Percentiles rank a stretch among this genome's conserved stretches.
Conservation (phyloP, 306 rosid species). For the Inga laurina region DNA sequence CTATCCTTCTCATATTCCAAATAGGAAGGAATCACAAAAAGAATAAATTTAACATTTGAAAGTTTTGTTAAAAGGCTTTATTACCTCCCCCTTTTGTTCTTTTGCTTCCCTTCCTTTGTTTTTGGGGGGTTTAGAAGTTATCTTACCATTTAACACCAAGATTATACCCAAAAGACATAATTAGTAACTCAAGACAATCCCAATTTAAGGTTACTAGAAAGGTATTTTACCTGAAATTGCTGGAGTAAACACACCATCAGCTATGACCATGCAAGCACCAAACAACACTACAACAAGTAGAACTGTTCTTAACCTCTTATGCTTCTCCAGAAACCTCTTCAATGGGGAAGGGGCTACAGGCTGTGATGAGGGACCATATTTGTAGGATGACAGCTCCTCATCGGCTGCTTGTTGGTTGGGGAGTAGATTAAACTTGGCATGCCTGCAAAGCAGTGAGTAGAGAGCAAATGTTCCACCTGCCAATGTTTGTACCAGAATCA, state of each 20-base stretch:
- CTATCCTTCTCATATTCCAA: not conserved
- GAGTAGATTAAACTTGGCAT: conserved; percentile 80
- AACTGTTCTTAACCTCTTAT: conserved; percentile 68
- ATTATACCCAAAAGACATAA: conserved; percentile 4
- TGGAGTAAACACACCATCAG: conserved; percentile 90
- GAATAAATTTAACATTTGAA: not conserved
- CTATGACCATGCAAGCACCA: conserved; percentile 91
- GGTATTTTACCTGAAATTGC: conserved; percentile 76
- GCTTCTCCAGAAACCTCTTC: conserved; percentile 80
- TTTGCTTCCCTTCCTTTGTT: not conserved
- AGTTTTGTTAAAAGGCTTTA: not conserved
- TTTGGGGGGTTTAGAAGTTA: not conserved
- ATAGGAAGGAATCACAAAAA: not conserved
- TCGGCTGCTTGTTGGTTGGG: conserved; percentile 94
- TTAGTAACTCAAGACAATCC: not conserved
- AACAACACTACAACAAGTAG: conserved; percentile 71
- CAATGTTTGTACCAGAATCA: conserved; percentile 26
- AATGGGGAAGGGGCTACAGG: conserved; percentile 49
- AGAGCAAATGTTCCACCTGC: conserved; percentile 93
- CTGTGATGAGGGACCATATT: conserved; percentile 76
- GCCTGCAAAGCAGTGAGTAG: conserved; percentile 83
- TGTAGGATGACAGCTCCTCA: conserved; percentile 81
- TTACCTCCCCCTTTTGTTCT: not conserved
- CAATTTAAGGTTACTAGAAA: not conserved
- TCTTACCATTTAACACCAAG: not conserved